These are phyloP conservation scores for Onygenales sp. DNA, from an alignment of 2,329 filamentous ascomycete genomes.

Conservation along the genomic window DNA sequence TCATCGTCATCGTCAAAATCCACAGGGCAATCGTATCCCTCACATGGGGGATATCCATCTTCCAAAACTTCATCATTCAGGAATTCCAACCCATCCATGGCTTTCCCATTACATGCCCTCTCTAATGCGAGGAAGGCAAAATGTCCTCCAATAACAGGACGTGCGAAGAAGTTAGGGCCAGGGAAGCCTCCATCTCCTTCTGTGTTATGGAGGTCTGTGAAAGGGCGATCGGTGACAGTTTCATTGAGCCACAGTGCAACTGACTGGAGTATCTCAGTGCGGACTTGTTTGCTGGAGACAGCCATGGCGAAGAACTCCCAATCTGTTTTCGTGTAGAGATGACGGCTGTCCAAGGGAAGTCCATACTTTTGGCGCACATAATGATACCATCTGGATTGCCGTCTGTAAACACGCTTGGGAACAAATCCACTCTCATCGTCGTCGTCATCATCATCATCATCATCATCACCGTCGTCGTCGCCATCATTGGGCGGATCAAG, in stretches of 20 bases:
- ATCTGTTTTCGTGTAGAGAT: slow-evolving; percentile 79
- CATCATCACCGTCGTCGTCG: slow-evolving; percentile 15
- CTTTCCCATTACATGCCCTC: slow-evolving; percentile 64
- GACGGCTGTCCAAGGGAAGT: slow-evolving; percentile 69
- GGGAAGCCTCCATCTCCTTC: slow-evolving; percentile 69
- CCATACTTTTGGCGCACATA: slow-evolving; percentile 73
- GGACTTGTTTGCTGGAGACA: slow-evolving; percentile 58
- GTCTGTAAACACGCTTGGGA: slow-evolving; percentile 64
- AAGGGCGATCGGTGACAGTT: slow-evolving; percentile 63
- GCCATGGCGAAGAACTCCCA: slow-evolving; percentile 87
- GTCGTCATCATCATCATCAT: slow-evolving; percentile 3
- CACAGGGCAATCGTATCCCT: neutral
- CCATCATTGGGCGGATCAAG: slow-evolving; percentile 5
- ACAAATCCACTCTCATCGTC: slow-evolving; percentile 49
- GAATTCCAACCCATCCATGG: slow-evolving; percentile 47
- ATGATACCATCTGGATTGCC: slow-evolving; percentile 73
- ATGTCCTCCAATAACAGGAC: slow-evolving; percentile 76
- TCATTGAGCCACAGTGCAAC: slow-evolving; percentile 79
- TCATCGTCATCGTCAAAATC: neutral
- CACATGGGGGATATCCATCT: neutral
- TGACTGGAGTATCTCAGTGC: slow-evolving; percentile 61
- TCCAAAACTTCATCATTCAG: slow-evolving; percentile 15
- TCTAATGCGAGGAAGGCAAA: slow-evolving; percentile 79
- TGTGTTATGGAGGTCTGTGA: slow-evolving; percentile 76
- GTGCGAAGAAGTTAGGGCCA: slow-evolving; percentile 64